Evolutionary conservation across 2,329 filamentous ascomycete genomes (phyloP).

Genomic region (Didymella arachidicola): DNA sequence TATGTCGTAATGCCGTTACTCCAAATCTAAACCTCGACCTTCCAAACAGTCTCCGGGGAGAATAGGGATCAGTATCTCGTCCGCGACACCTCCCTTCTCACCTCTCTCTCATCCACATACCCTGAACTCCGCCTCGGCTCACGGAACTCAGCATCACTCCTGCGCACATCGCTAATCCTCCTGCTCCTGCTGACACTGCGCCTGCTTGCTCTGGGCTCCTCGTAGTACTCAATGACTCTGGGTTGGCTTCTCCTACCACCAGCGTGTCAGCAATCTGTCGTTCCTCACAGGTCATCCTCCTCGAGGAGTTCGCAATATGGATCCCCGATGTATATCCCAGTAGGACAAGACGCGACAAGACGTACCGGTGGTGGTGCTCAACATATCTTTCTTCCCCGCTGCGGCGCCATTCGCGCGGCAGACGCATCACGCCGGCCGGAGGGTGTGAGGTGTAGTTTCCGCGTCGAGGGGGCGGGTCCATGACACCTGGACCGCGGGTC

Average conservation of each 20-base stretch:
- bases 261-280: background rate
- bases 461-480: conserved; percentile 42
- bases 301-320: too few species aligned
- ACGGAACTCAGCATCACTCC: conserved; percentile 25
- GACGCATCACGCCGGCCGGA: conserved; percentile 43
- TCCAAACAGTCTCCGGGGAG: background rate
- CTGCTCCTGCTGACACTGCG: conserved; percentile 38
- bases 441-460: conserved; percentile 46
- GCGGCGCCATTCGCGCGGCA: conserved; percentile 45
- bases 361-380: conserved; percentile 16
- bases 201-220: conserved; percentile 37
- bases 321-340: too few species aligned
- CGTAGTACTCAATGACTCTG: conserved; percentile 39
- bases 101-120: conserved; percentile 38
- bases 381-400: conserved; percentile 30
- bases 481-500: conserved; percentile 36
- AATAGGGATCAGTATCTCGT: conserved; percentile 30
- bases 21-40: background rate
- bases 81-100: conserved; percentile 42
- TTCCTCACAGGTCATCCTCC: background rate
- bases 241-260: conserved; percentile 28
- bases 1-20: conserved; percentile 1
- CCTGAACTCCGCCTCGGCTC: conserved; percentile 33
- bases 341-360: background rate
- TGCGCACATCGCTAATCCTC: conserved; percentile 36